Evolutionary conservation across 2,329 filamentous ascomycete species (phyloP), one percentile per base, ranked within the genome.

Genomic region (Ophiostoma angusticollis): DNA sequence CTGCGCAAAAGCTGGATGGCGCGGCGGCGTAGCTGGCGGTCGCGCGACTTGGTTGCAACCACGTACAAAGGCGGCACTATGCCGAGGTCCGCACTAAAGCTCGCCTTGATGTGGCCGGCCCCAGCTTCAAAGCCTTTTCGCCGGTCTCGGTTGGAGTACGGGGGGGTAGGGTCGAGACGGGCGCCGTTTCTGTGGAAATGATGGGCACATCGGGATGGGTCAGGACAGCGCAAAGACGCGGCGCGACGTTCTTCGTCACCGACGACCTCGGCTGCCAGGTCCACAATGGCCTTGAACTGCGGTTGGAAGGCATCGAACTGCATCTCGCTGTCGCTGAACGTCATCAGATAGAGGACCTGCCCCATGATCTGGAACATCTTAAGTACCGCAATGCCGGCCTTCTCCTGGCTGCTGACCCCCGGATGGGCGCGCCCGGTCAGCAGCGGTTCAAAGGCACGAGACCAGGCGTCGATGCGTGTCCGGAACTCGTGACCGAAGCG

Each of bases 21-120:
- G 45, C 72, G 68, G 14, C 73, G 63, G 16, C 78, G 68, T 24
- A 71, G 62, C 2, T 58, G 47, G 0, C 68, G 65, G 43, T 79
- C 68, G 9, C 75, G 67, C 49, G 76, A 81, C 50, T 78, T 79
- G 6, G 72, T 78, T 6, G 72, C 76, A n/a, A 76, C 70, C 5
- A 79, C 66, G 46, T 74, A 80, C 1, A 82, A 62, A 1, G 75
- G 73, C 4, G 75, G 70, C 5, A 82, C 65, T 39, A 82, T 72
- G 14, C 76, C 77, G 9, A 78, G 55, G 36, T 79, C 74, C 18
- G 76, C 68, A 31, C 72, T 74, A 53, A 81, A 81, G 47, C 68
- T 72, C 2, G 72, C 68, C 51, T 72, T 74, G 50, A 75, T 68
- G 46, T 74, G 70, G 23, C 54, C 55, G 0, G 68, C 59, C 6